phyloP scores from a whole-genome alignment of 2,329 filamentous ascomycete genomes.

The Celoporthe dispersa region DNA sequence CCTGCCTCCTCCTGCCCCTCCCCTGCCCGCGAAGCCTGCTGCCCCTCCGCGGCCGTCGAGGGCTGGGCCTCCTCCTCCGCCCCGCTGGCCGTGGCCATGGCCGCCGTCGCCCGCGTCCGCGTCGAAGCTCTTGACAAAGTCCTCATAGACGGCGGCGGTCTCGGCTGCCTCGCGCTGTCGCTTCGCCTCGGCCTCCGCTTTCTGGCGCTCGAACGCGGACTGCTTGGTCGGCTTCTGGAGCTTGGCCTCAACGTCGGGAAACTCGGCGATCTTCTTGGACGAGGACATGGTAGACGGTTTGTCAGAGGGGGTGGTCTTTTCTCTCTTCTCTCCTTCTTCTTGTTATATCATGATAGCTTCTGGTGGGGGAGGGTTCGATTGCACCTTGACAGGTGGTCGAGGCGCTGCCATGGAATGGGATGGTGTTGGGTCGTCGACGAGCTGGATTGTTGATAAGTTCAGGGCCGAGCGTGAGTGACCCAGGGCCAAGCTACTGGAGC shows the following conservation, averaged over 20 bases:
- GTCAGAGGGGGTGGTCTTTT: neutral
- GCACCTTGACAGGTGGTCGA: constrained; percentile 6
- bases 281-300: constrained; percentile 47
- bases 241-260: constrained; percentile 77
- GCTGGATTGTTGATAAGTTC: neutral
- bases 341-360: constrained; percentile 19
- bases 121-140: constrained; percentile 83
- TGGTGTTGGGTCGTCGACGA: neutral
- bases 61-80: constrained; percentile 8
- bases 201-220: constrained; percentile 85
- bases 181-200: constrained; percentile 88
- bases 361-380: neutral
- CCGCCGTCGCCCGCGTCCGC: constrained; percentile 59
- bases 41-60: constrained; percentile 4
- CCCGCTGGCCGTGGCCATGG: constrained; percentile 27
- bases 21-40: constrained; percentile 30
- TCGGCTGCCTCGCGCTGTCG: constrained; percentile 82
- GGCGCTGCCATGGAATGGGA: neutral
- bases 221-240: constrained; percentile 81
- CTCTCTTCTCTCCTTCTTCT: neutral
- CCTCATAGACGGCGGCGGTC: constrained; percentile 83
- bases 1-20: constrained; percentile 47
- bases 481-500: neutral
- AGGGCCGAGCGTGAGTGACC: neutral
- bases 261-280: constrained; percentile 56